A percentile compares a stretch with the other conserved stretches of the same genome.
Conservation (phyloP, 2,329 filamentous ascomycete species). For the Cladophialophora carrionii region DNA sequence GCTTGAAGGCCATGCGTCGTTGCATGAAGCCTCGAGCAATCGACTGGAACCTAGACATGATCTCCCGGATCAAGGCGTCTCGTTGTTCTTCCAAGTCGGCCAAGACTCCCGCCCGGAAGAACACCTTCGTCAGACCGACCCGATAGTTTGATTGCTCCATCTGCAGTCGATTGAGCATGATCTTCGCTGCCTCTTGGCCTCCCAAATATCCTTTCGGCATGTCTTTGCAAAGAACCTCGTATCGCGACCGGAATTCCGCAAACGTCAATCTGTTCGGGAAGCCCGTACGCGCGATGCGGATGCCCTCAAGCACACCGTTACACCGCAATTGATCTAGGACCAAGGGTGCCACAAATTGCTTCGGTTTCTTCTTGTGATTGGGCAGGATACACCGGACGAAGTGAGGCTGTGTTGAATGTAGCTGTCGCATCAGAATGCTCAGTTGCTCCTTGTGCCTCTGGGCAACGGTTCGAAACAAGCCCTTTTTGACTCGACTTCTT, state of each 20-base stretch:
- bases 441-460: constrained; percentile 97
- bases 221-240: constrained; percentile 86
- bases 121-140: constrained; percentile 94
- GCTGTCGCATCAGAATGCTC: constrained; percentile 90
- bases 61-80: constrained; percentile 87
- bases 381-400: constrained; percentile 97
- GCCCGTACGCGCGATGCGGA: constrained; percentile 92
- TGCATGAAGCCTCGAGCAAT: constrained; percentile 88
- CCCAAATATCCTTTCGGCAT: constrained; percentile 92
- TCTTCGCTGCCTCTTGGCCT: constrained; percentile 78
- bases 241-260: constrained; percentile 89
- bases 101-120: constrained; percentile 93
- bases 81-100: constrained; percentile 96
- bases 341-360: constrained; percentile 87
- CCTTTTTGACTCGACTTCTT: constrained; percentile 88
- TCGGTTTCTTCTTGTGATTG: constrained; percentile 96
- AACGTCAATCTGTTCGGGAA: constrained; percentile 94
- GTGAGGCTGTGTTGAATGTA: constrained; percentile 95
- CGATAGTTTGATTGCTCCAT: constrained; percentile 86
- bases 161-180: constrained; percentile 87
- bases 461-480: constrained; percentile 92
- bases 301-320: constrained; percentile 98
- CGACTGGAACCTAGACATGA: constrained; percentile 92
- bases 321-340: constrained; percentile 96
- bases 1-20: constrained; percentile 85